Evolutionary conservation across 331 rosid species (phyloP).

Genomic region (Quercus phellos): DNA sequence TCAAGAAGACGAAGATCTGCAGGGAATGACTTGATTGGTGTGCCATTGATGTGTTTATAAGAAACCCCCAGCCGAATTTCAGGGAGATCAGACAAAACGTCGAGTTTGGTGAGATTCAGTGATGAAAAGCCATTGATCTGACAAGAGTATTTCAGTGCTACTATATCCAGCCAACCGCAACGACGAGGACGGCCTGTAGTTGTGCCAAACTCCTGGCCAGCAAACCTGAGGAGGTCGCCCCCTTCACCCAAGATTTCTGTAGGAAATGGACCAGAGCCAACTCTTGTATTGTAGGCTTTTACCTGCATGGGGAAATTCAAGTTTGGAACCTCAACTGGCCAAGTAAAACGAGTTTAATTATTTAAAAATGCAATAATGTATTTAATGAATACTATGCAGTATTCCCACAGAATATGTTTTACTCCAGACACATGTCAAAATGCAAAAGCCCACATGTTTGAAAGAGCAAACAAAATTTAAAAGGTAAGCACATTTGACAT

Average conservation of each 20-base stretch:
- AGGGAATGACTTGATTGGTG: conserved; percentile 65
- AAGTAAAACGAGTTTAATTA: conserved; percentile 5
- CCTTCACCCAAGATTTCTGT: conserved; percentile 74
- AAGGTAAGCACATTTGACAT: background rate
- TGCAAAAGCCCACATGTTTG: background rate
- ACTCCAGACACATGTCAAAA: background rate
- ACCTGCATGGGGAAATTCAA: conserved; percentile 50
- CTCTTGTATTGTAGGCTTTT: conserved; percentile 93
- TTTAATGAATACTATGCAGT: background rate
- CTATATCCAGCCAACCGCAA: conserved; percentile 94
- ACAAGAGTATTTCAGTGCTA: conserved; percentile 63
- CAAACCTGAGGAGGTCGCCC: conserved; percentile 80
- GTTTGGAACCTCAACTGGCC: conserved; percentile 8
- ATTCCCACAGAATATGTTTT: background rate
- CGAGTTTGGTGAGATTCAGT: conserved; percentile 92
- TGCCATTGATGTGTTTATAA: conserved; percentile 60
- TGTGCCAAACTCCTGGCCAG: conserved; percentile 96
- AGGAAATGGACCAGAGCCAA: conserved; percentile 96
- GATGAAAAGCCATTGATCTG: conserved; percentile 86
- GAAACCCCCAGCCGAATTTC: conserved; percentile 73
- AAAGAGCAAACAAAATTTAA: background rate
- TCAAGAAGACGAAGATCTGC: conserved; percentile 78
- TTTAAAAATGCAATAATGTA: background rate
- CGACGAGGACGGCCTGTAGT: conserved; percentile 95
- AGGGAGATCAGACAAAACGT: conserved; percentile 70